Percentiles rank a stretch among this genome's conserved stretches.
These are phyloP conservation scores for Furculomyces boomerangus DNA, from an alignment of 371 early-diverging fungal species.

Conservation along the genomic window DNA sequence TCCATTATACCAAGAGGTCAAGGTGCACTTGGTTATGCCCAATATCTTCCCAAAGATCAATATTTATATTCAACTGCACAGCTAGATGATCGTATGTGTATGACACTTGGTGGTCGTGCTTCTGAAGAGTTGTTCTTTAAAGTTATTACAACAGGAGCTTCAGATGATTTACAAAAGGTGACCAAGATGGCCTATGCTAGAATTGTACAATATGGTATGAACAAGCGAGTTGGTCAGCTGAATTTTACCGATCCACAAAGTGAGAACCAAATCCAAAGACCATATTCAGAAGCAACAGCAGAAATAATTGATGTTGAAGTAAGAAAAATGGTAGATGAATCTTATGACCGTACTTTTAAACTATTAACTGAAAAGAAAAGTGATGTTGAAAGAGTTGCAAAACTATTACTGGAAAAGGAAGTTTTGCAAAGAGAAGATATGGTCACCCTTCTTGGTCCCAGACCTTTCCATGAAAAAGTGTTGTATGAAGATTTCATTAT, in stretches of 20 bases:
- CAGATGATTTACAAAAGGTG: slow-evolving; percentile 91
- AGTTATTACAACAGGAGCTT: slow-evolving; percentile 76
- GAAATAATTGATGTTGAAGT: slow-evolving; percentile 89
- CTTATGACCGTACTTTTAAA: slow-evolving; percentile 60
- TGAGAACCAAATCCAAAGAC: slow-evolving; percentile 71
- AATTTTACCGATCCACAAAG: slow-evolving; percentile 47
- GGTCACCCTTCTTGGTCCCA: slow-evolving; percentile 70
- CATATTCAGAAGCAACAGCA: slow-evolving; percentile 90
- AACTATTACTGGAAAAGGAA: slow-evolving; percentile 83
- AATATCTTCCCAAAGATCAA: slow-evolving; percentile 95
- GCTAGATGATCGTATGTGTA: slow-evolving; percentile 91
- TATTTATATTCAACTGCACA: slow-evolving; percentile 84
- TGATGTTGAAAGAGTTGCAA: slow-evolving; percentile 86
- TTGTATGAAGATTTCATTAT: slow-evolving; percentile 42
- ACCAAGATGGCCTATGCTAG: slow-evolving; percentile 94
- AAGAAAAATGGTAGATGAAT: slow-evolving; percentile 54
- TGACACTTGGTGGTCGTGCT: slow-evolving; percentile 94
- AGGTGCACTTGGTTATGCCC: slow-evolving; percentile 95
- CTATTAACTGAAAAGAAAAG: slow-evolving; percentile 63
- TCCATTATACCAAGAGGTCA: slow-evolving; percentile 94
- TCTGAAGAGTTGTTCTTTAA: slow-evolving; percentile 89
- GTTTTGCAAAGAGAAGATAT: slow-evolving; percentile 90
- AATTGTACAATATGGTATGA: slow-evolving; percentile 92
- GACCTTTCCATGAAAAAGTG: slow-evolving; percentile 66
- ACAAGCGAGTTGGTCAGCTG: slow-evolving; percentile 65